phyloP scores from a whole-genome alignment of 192 early-diverging fungal species.

The Thoreauomyces humboldtii region DNA sequence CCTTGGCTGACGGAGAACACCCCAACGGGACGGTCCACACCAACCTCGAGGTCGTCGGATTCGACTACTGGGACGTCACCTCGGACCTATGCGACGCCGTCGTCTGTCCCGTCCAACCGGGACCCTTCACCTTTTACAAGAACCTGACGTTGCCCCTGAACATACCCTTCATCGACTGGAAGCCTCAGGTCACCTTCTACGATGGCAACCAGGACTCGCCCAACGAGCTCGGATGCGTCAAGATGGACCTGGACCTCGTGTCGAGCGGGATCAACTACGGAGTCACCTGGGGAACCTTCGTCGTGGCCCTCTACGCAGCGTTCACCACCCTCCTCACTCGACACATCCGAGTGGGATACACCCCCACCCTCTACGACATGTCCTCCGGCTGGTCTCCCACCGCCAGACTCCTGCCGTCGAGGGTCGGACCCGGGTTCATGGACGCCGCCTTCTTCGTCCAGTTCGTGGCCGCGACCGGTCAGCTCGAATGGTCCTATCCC shows the following conservation, averaged over 20 bases:
- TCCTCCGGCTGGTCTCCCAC: conserved; percentile 23
- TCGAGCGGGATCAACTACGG: neutral
- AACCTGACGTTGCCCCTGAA: conserved; percentile 9
- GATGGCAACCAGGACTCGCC: neutral
- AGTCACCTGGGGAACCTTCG: conserved; percentile 6
- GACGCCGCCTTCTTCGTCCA: conserved; percentile 17
- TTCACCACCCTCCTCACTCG: conserved; percentile 8
- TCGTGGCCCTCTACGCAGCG: conserved; percentile 8
- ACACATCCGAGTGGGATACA: neutral
- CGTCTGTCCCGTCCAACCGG: conserved; percentile 1
- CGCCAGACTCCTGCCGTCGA: conserved; percentile 7
- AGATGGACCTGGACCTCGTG: conserved; percentile 2
- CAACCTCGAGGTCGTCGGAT: conserved; percentile 8
- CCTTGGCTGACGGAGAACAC: neutral
- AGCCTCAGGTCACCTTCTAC: neutral
- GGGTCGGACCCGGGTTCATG: conserved; percentile 9
- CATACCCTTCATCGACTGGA: conserved; percentile 18
- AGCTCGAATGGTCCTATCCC: conserved; percentile 11
- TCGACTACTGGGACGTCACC: neutral
- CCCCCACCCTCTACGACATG: conserved; percentile 17
- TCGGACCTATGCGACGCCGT: conserved; percentile 4
- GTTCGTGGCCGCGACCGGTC: conserved; percentile 12
- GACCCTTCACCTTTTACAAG: neutral
- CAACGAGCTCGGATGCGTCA: conserved; percentile 2
- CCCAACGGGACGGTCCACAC: conserved; percentile 17